Evolutionary conservation across 192 early-diverging fungal species (phyloP).

Genomic region (Fimicolochytrium jonesii): DNA sequence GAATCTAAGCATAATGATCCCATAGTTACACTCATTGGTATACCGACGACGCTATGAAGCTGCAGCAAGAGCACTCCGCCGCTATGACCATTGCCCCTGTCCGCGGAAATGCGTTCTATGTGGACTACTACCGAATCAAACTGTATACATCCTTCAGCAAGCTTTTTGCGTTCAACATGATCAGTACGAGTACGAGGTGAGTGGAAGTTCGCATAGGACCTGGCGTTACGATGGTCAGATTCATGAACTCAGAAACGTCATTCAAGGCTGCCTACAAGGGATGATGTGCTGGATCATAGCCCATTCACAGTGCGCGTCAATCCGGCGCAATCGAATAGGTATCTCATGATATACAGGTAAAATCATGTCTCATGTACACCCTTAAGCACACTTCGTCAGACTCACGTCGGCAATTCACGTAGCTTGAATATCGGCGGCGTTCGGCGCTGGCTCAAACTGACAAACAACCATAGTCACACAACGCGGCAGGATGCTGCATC

Average conservation of each 20-base stretch:
- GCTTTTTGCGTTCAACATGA: constrained; percentile 84
- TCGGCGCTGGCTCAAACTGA: constrained; percentile 36
- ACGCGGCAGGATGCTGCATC: neutral
- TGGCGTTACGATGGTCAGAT: no score
- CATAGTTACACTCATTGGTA: constrained; percentile 33
- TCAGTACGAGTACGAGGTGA: constrained; percentile 58
- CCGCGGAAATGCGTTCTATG: constrained; percentile 61
- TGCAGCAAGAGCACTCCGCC: neutral
- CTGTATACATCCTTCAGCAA: constrained; percentile 70
- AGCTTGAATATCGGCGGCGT: constrained; percentile 53
- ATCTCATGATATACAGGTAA: constrained; percentile 43
- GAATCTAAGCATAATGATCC: neutral
- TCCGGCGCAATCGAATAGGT: constrained; percentile 24
- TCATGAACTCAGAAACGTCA: no score
- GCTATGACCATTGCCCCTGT: neutral
- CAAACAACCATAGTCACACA: constrained; percentile 14
- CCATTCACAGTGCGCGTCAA: constrained; percentile 46
- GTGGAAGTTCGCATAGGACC: no score
- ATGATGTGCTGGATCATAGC: constrained; percentile 34
- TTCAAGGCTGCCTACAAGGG: constrained; percentile 1
- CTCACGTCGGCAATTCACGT: no score
- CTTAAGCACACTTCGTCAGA: neutral
- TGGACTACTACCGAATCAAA: constrained; percentile 82
- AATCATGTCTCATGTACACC: neutral
- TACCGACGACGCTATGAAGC: constrained; percentile 4